Conservation (phyloP, 495 filamentous ascomycete species). For the Evansstolkia leycettana region DNA sequence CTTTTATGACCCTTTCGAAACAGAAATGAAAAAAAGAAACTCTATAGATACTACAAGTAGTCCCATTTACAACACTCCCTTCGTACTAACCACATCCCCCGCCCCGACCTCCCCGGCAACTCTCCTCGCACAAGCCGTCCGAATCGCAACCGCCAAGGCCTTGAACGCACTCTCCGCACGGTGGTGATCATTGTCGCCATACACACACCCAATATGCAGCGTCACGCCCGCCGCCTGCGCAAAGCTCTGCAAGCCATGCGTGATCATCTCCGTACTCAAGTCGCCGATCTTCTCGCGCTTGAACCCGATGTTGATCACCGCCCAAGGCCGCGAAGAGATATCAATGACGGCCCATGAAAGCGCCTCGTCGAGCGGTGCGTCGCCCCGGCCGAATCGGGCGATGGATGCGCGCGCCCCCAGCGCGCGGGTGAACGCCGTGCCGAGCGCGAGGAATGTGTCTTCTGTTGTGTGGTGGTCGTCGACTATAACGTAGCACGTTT, state of each 20-base stretch:
- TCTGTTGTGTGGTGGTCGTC: constrained; percentile 98
- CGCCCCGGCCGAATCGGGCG: constrained; percentile 79
- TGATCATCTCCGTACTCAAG: constrained; percentile 91
- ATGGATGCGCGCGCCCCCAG: constrained; percentile 68
- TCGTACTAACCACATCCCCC: constrained; percentile 89
- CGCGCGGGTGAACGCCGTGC: constrained; percentile 66
- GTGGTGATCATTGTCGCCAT: constrained; percentile 92
- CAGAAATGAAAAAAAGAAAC: constrained; percentile 1
- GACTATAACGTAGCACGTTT: constrained; percentile 43
- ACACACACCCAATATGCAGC: constrained; percentile 79
- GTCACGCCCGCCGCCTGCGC: constrained; percentile 85
- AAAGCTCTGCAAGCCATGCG: constrained; percentile 88
- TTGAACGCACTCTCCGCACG: constrained; percentile 96
- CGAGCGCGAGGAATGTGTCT: constrained; percentile 88
- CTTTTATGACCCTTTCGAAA: background rate
- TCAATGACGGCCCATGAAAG: constrained; percentile 90
- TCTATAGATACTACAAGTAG: no score
- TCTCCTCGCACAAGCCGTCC: constrained; percentile 58
- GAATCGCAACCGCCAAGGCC: constrained; percentile 77
- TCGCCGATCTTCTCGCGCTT: constrained; percentile 86
- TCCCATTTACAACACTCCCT: constrained; percentile 64
- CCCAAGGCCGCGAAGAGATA: constrained; percentile 79
- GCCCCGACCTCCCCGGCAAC: constrained; percentile 63
- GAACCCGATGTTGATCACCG: constrained; percentile 68
- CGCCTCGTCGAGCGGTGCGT: constrained; percentile 89